These are phyloP conservation scores for Diaporthe sp. DNA, from an alignment of 2,329 filamentous ascomycete species.

Conservation along the genomic window DNA sequence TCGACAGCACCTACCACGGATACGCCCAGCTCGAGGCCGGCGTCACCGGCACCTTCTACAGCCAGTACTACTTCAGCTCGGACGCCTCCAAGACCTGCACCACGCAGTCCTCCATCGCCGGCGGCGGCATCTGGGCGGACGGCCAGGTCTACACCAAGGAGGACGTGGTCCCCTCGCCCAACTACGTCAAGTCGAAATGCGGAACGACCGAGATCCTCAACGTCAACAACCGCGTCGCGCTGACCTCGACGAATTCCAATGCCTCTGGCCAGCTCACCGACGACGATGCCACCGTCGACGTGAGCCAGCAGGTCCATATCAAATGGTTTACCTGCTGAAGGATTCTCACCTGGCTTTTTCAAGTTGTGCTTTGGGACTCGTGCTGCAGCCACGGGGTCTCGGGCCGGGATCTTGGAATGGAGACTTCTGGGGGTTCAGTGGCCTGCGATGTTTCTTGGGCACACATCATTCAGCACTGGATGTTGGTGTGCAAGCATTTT, in stretches of 20 bases:
- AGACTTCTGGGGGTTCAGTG: neutral
- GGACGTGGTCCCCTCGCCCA: slow-evolving; percentile 59
- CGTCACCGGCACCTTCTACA: slow-evolving; percentile 60
- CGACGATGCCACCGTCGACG: slow-evolving; percentile 60
- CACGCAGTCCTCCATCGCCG: slow-evolving; percentile 58
- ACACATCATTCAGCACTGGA: neutral
- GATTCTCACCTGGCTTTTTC: neutral
- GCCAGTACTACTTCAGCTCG: slow-evolving; percentile 63
- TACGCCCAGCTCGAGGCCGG: slow-evolving; percentile 61
- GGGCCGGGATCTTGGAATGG: neutral
- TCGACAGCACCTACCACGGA: slow-evolving; percentile 64
- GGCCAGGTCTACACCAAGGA: slow-evolving; percentile 63
- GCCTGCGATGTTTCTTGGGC: neutral
- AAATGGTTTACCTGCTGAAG: slow-evolving; percentile 49
- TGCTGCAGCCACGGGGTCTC: neutral
- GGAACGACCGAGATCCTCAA: slow-evolving; percentile 61
- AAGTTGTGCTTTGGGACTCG: neutral
- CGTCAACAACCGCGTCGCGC: slow-evolving; percentile 61
- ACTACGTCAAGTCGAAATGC: slow-evolving; percentile 61
- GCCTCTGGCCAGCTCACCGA: slow-evolving; percentile 58
- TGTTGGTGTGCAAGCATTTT: neutral
- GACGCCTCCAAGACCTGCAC: slow-evolving; percentile 59
- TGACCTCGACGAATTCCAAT: slow-evolving; percentile 53
- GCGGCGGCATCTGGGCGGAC: slow-evolving; percentile 56
- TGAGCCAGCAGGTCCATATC: slow-evolving; percentile 60